phyloP scores from a whole-genome alignment of 2,329 filamentous ascomycete genomes.

The Simplicillium sp. region DNA sequence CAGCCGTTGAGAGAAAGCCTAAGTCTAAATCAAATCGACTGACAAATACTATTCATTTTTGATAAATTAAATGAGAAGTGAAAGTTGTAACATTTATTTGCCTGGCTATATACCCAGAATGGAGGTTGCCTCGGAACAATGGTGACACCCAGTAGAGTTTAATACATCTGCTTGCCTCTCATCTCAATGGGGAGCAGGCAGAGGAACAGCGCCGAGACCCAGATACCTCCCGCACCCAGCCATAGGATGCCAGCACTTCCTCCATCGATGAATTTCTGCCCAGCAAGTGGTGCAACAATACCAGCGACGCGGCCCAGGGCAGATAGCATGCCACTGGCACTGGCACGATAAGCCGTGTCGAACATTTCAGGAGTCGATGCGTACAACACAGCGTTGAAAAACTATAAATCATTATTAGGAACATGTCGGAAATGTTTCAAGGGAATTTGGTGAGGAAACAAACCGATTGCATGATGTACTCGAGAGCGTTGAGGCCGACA shows the following conservation, averaged over 20 bases:
- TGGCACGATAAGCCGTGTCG: background rate
- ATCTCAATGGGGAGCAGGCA: constrained; percentile 3
- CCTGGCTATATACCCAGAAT: too few relatives aligned
- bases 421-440: background rate
- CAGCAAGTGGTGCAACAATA: constrained; percentile 5
- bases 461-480: constrained; percentile 18
- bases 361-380: constrained; percentile 10
- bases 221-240: constrained; percentile 5
- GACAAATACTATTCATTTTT: too few relatives aligned
- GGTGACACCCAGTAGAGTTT: too few relatives aligned
- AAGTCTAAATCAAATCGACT: too few relatives aligned
- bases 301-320: constrained; percentile 2
- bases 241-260: constrained; percentile 3
- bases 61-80: too few relatives aligned
- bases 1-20: too few relatives aligned
- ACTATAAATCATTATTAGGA: background rate
- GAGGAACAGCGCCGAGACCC: background rate
- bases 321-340: too few relatives aligned
- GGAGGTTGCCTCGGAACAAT: too few relatives aligned
- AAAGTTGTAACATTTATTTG: too few relatives aligned
- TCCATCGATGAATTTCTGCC: constrained; percentile 5
- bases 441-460: background rate
- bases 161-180: constrained; percentile 4
- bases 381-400: constrained; percentile 12
- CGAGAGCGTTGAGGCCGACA: constrained; percentile 15